Percentiles rank a stretch among this genome's conserved stretches.
Evolutionary conservation across 768 basidiomycete species (phyloP).

Genomic region (Phaeolepiota aurea): DNA sequence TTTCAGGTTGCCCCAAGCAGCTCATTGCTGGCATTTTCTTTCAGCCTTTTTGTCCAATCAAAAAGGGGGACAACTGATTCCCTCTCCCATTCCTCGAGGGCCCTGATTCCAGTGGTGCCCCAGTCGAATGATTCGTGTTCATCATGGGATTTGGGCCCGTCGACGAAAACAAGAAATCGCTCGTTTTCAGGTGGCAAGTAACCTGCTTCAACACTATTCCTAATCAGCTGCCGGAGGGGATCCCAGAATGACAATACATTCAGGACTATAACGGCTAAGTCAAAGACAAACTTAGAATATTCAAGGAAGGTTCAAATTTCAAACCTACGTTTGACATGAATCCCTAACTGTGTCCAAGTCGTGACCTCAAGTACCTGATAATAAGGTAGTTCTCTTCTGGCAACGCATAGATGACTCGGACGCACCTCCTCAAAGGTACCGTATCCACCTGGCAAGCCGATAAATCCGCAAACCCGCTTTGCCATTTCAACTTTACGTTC

Average conservation of each 20-base stretch:
- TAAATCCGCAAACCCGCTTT: slow-evolving; percentile 65
- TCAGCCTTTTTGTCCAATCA: slow-evolving; percentile 36
- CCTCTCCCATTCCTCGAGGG: slow-evolving; percentile 53
- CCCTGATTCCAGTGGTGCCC: slow-evolving; percentile 62
- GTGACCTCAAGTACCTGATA: slow-evolving; percentile 78
- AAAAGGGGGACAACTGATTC: slow-evolving; percentile 25
- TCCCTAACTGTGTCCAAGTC: slow-evolving; percentile 91
- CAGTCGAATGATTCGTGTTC: slow-evolving; percentile 65
- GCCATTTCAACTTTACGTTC: slow-evolving; percentile 93
- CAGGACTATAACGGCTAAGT: slow-evolving; percentile 71
- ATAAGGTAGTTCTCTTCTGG: not conserved
- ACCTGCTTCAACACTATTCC: slow-evolving; percentile 55
- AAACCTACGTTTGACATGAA: slow-evolving; percentile 72
- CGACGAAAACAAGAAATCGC: slow-evolving; percentile 62
- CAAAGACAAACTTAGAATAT: not conserved
- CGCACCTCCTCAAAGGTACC: slow-evolving; percentile 91
- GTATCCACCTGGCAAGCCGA: slow-evolving; percentile 88
- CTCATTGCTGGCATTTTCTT: not conserved
- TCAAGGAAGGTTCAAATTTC: not conserved
- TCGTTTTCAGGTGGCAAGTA: slow-evolving; percentile 66
- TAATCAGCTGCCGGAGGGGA: slow-evolving; percentile 70
- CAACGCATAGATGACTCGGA: not conserved
- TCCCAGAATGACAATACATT: slow-evolving; percentile 83
- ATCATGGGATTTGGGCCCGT: slow-evolving; percentile 48
- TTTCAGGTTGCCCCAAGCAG: not conserved